Evolutionary conservation across 2,329 filamentous ascomycete genomes (phyloP).

Genomic region (Neophaeococcomyces aloes): DNA sequence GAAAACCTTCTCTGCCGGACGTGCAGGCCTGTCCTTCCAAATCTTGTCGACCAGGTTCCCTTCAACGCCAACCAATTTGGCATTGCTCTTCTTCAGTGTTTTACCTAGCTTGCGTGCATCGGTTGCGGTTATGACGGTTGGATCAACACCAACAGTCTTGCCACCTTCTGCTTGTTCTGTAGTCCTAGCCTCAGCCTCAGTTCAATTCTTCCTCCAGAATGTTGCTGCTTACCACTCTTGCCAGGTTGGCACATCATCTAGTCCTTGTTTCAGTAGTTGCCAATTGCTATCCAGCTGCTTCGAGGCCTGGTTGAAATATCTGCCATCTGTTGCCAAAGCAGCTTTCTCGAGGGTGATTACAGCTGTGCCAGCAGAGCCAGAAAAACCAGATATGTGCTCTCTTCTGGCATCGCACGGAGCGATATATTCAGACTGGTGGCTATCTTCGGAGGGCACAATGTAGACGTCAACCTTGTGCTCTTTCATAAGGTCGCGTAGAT

Average conservation of each 20-base stretch:
- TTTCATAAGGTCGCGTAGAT: constrained; percentile 77
- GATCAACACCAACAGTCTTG: constrained; percentile 83
- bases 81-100: constrained; percentile 73
- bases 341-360: constrained; percentile 80
- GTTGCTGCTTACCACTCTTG: constrained; percentile 65
- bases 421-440: constrained; percentile 96
- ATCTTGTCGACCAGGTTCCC: constrained; percentile 82
- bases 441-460: constrained; percentile 92
- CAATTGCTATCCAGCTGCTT: constrained; percentile 89
- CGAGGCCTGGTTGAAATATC: constrained; percentile 93
- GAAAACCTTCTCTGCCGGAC: constrained; percentile 65
- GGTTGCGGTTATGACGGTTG: constrained; percentile 69
- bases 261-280: constrained; percentile 80
- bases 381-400: constrained; percentile 88
- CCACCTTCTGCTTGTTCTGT: constrained; percentile 76
- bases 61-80: constrained; percentile 61
- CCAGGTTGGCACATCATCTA: constrained; percentile 92
- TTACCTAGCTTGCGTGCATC: constrained; percentile 67
- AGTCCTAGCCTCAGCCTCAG: constrained; percentile 36
- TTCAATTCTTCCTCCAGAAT: background rate
- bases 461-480: constrained; percentile 82
- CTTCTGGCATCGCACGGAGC: constrained; percentile 87
- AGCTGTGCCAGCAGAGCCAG: constrained; percentile 86
- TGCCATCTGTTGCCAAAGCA: constrained; percentile 83
- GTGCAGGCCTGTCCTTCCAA: constrained; percentile 67